These are phyloP conservation scores for Arachis stenosperma DNA, from an alignment of 306 rosid genomes.

Conservation along the genomic window DNA sequence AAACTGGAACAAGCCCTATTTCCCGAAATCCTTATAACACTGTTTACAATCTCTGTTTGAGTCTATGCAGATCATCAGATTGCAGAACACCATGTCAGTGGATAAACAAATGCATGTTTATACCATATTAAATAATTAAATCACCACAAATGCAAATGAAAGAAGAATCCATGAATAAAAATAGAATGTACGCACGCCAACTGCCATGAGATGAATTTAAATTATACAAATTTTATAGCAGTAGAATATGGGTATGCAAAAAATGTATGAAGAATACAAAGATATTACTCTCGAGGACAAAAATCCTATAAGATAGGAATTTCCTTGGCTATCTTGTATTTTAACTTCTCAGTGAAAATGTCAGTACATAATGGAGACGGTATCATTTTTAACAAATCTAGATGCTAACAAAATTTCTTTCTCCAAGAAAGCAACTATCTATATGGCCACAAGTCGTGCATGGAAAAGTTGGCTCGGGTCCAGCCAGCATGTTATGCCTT, in stretches of 20 bases:
- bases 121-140: not conserved
- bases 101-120: not conserved
- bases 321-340: conserved; percentile 17
- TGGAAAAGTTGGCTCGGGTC: conserved; percentile 26
- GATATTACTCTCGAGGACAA: not conserved
- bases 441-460: conserved; percentile 32
- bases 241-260: conserved; percentile 2
- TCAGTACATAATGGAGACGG: conserved; percentile 30
- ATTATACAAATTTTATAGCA: not conserved
- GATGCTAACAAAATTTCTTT: conserved; percentile 32
- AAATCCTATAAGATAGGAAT: not conserved
- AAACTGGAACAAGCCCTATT: not conserved
- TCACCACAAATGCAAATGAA: not conserved
- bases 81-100: not conserved
- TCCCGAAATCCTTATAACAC: not conserved
- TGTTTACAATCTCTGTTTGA: not conserved
- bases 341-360: conserved; percentile 19
- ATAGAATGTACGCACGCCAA: no score
- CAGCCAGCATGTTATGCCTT: conserved; percentile 30
- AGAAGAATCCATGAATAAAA: not conserved
- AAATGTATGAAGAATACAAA: conserved; percentile 12
- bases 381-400: conserved; percentile 25
- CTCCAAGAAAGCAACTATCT: conserved; percentile 18
- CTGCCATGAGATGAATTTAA: not conserved
- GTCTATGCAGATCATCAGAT: not conserved